A percentile compares a stretch with the other conserved stretches of the same genome.
phyloP scores from a whole-genome alignment of 805 yeast genomes.

The Candida alai region DNA sequence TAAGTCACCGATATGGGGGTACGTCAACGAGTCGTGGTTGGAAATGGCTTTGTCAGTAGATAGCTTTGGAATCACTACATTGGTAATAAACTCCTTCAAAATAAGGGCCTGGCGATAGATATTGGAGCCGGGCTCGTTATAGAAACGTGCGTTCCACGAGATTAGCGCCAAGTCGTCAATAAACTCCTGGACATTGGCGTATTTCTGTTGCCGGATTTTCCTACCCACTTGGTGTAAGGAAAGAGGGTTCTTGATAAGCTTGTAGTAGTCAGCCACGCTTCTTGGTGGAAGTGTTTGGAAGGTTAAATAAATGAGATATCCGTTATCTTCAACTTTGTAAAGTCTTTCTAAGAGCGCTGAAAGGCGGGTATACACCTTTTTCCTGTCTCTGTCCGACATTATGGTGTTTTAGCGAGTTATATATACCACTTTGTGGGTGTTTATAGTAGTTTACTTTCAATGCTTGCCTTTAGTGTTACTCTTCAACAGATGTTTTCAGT shows the following conservation, averaged over 20 bases:
- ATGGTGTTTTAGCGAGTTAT: too few relatives aligned
- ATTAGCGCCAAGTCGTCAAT: constrained; percentile 77
- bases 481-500: too few relatives aligned
- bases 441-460: too few relatives aligned
- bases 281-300: constrained; percentile 73
- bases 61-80: constrained; percentile 47
- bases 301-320: constrained; percentile 46
- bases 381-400: constrained; percentile 38
- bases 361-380: constrained; percentile 32
- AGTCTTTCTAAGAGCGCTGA: constrained; percentile 35
- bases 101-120: constrained; percentile 67
- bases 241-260: constrained; percentile 73
- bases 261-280: constrained; percentile 75
- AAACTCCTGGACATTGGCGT: constrained; percentile 63
- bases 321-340: constrained; percentile 39
- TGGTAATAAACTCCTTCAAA: constrained; percentile 48
- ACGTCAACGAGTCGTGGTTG: constrained; percentile 35
- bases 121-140: constrained; percentile 65
- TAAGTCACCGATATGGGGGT: constrained; percentile 68
- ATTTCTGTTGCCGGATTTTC: constrained; percentile 50
- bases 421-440: too few relatives aligned
- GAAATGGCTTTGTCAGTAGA: constrained; percentile 36
- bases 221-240: constrained; percentile 71
- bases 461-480: too few relatives aligned
- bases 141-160: constrained; percentile 85